Evolutionary conservation across 2,329 filamentous ascomycete species (phyloP).

Genomic region (Penicillium freii): DNA sequence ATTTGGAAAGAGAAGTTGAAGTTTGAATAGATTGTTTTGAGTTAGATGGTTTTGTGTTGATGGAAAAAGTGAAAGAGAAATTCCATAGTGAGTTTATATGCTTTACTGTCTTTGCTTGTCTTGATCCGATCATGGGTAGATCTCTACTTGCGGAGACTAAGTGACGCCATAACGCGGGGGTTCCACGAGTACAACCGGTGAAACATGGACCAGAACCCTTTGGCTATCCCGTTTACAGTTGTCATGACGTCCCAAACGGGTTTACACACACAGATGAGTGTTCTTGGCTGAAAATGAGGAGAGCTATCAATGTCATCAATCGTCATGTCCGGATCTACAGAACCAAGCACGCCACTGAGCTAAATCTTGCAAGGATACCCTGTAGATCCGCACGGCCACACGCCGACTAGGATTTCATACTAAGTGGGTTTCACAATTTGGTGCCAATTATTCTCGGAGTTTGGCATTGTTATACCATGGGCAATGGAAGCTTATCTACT

Average conservation of each 20-base stretch:
- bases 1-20: not conserved
- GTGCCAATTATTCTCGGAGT: not conserved
- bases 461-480: not conserved
- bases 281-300: not conserved
- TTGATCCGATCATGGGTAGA: not conserved
- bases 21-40: not conserved
- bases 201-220: not conserved
- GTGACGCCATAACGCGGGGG: slow-evolving; percentile 22
- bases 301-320: slow-evolving; percentile 16
- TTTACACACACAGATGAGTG: not conserved
- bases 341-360: slow-evolving; percentile 11
- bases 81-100: slow-evolving; percentile 8
- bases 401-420: not conserved
- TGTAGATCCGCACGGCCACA: not conserved
- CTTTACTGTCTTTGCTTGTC: not conserved
- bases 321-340: slow-evolving; percentile 17
- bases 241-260: slow-evolving; percentile 21
- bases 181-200: not conserved
- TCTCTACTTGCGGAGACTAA: not conserved
- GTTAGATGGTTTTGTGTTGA: not conserved
- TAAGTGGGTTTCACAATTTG: not conserved
- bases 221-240: not conserved
- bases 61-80: not conserved
- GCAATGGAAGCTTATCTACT: not conserved
- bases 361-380: not conserved